These are phyloP conservation scores for Suhomyces pyralidae DNA, from an alignment of 805 yeast genomes.

Conservation along the genomic window DNA sequence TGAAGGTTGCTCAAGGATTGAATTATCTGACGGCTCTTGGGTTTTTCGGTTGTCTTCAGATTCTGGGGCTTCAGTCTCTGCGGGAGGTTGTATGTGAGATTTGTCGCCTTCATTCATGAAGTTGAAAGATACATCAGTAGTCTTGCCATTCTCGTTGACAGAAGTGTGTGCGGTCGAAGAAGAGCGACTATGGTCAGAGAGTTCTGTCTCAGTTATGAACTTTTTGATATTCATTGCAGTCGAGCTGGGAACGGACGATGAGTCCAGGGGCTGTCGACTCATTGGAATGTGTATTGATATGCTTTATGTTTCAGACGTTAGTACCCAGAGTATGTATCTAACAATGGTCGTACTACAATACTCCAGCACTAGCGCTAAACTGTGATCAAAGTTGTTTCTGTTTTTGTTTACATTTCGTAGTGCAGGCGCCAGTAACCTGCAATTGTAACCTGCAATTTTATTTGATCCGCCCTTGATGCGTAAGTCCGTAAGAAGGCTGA, in stretches of 20 bases:
- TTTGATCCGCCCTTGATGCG: background rate
- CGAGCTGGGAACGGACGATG: slow-evolving; percentile 17
- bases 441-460: background rate
- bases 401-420: background rate
- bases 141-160: slow-evolving; percentile 6
- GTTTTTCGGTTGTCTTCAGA: background rate
- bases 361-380: background rate
- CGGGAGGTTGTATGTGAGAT: background rate
- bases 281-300: background rate
- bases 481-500: background rate
- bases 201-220: slow-evolving; percentile 28
- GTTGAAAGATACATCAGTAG: slow-evolving; percentile 1
- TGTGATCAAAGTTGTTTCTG: background rate
- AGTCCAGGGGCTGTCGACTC: slow-evolving; percentile 14
- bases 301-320: background rate
- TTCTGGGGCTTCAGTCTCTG: background rate
- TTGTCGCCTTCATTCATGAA: slow-evolving; percentile 1
- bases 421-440: background rate
- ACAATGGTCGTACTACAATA: background rate
- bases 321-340: background rate
- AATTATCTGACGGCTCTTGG: background rate
- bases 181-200: slow-evolving; percentile 15
- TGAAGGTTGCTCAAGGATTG: background rate
- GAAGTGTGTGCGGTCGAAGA: slow-evolving; percentile 18
- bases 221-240: slow-evolving; percentile 24